phyloP scores from a whole-genome alignment of 2,329 filamentous ascomycete species.

The Grosmannia serpens region DNA sequence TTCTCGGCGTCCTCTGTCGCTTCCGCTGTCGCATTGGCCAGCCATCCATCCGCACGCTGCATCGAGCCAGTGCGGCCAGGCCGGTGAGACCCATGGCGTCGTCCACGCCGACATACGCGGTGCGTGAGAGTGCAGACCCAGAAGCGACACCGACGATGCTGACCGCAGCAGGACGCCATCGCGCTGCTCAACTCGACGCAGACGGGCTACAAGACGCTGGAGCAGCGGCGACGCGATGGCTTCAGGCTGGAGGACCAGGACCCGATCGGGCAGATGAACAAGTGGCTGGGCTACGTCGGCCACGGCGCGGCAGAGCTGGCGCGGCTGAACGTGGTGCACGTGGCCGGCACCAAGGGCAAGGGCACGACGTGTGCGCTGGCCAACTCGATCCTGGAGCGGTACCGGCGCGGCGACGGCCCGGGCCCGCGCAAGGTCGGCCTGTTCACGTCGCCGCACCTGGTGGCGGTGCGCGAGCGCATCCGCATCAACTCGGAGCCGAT shows the following conservation, averaged over 20 bases:
- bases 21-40: not conserved
- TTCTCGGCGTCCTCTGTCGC: not conserved
- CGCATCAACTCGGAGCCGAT: slow-evolving; percentile 48
- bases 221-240: slow-evolving; percentile 66
- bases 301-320: slow-evolving; percentile 49
- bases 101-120: not conserved
- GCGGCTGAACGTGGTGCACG: slow-evolving; percentile 55
- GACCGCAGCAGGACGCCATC: slow-evolving; percentile 60
- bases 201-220: slow-evolving; percentile 70
- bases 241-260: slow-evolving; percentile 43
- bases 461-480: slow-evolving; percentile 56
- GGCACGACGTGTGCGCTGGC: slow-evolving; percentile 61
- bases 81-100: not conserved
- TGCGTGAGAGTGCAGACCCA: not conserved
- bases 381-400: slow-evolving; percentile 47
- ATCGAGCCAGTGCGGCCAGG: not conserved
- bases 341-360: slow-evolving; percentile 69
- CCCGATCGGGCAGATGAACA: slow-evolving; percentile 66
- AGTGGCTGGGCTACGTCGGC: slow-evolving; percentile 66
- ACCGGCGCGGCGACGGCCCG: slow-evolving; percentile 22
- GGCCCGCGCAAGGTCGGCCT: slow-evolving; percentile 42
- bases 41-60: not conserved
- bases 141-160: not conserved
- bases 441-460: slow-evolving; percentile 59
- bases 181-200: slow-evolving; percentile 81